A percentile compares a stretch with the other conserved stretches of the same genome.
Conservation (phyloP, 2,329 filamentous ascomycete genomes). For the Byssothecium circinans region DNA sequence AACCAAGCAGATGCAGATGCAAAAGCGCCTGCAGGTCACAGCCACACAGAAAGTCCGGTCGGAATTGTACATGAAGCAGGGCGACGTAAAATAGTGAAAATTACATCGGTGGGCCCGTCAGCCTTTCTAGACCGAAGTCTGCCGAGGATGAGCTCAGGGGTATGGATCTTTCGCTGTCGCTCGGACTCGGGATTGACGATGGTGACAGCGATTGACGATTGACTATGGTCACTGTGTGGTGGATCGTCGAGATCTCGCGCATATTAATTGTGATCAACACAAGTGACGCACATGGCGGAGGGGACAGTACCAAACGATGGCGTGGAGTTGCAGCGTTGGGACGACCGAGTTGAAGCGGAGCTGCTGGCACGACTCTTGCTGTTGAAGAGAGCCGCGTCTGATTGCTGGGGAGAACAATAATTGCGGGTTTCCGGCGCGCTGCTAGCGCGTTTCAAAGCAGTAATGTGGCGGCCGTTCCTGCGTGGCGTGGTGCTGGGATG, state of each 20-base stretch:
- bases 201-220: neutral
- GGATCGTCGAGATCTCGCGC: neutral
- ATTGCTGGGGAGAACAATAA: too few relatives aligned
- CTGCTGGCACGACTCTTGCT: neutral
- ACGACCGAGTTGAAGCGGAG: neutral
- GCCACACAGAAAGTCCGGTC: too few relatives aligned
- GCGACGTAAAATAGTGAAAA: neutral
- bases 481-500: slow-evolving; percentile 13
- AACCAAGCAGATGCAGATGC: too few relatives aligned
- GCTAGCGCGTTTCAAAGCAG: slow-evolving; percentile 17
- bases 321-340: too few relatives aligned
- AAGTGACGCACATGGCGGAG: neutral
- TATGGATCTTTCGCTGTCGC: neutral
- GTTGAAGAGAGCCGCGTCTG: too few relatives aligned
- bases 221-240: neutral
- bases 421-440: neutral
- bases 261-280: neutral
- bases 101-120: neutral
- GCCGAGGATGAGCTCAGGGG: neutral
- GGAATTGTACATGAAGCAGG: neutral
- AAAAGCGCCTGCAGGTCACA: too few relatives aligned
- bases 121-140: neutral
- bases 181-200: neutral
- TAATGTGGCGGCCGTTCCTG: slow-evolving; percentile 25
- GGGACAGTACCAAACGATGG: too few relatives aligned